A percentile compares a stretch with the other conserved stretches of the same genome.
Evolutionary conservation across 306 rosid genomes (phyloP).

Genomic region (Gynostemma pentaphyllum): DNA sequence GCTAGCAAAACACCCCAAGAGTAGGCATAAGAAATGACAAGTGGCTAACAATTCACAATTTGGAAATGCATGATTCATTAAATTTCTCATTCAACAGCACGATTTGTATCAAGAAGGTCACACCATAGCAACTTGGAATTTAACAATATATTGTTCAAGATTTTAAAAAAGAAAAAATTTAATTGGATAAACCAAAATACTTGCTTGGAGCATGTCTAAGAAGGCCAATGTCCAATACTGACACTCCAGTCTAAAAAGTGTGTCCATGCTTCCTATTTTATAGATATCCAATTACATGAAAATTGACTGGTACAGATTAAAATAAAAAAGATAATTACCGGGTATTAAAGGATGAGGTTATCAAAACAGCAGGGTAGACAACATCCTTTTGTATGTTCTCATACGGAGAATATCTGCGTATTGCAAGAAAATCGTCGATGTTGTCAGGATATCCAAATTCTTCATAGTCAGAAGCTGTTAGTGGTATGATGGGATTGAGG

Average conservation of each 20-base stretch:
- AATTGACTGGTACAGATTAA: background rate
- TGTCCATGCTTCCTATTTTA: background rate
- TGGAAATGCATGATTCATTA: too few species aligned
- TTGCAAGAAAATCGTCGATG: constrained; percentile 67
- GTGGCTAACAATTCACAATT: too few species aligned
- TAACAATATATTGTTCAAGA: too few species aligned
- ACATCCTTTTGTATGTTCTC: constrained; percentile 74
- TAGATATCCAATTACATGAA: background rate
- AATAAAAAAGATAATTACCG: constrained; percentile 33
- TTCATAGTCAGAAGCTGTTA: constrained; percentile 56
- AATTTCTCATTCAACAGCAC: too few species aligned
- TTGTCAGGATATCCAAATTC: constrained; percentile 90
- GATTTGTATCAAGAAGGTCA: too few species aligned
- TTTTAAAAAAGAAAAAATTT: background rate
- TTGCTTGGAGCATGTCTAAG: background rate
- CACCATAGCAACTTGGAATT: too few species aligned
- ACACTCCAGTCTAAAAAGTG: background rate
- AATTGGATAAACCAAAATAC: background rate
- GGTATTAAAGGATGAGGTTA: constrained; percentile 73
- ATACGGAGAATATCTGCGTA: constrained; percentile 71
- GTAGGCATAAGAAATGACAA: too few species aligned
- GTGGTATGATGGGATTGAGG: constrained; percentile 72
- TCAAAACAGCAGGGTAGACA: constrained; percentile 61
- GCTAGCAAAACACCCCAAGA: too few species aligned
- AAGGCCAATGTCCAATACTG: background rate